These are phyloP conservation scores for Lophiostoma macrostomum DNA, from an alignment of 495 filamentous ascomycete species.

Conservation along the genomic window DNA sequence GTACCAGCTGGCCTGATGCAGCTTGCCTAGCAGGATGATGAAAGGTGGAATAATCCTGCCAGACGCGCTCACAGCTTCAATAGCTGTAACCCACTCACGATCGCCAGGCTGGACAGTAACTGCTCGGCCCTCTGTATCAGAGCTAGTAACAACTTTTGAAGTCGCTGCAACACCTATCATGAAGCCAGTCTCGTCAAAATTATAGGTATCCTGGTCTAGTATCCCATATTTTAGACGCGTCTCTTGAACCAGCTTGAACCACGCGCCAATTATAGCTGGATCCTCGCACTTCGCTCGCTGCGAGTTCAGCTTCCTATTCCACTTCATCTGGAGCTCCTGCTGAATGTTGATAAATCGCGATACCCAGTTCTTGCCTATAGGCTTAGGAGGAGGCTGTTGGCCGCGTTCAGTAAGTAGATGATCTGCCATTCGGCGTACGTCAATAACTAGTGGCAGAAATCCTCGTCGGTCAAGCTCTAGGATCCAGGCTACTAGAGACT, in stretches of 20 bases:
- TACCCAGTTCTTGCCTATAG: slow-evolving; percentile 12
- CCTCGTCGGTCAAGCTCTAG: slow-evolving; percentile 18
- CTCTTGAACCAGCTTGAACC: slow-evolving; percentile 18
- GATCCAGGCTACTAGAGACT: slow-evolving; percentile 8
- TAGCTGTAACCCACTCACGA: too few relatives aligned
- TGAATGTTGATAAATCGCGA: slow-evolving; percentile 15
- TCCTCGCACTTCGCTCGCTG: slow-evolving; percentile 11
- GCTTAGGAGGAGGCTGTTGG: slow-evolving; percentile 4
- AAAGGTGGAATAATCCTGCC: too few relatives aligned
- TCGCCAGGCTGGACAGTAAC: too few relatives aligned
- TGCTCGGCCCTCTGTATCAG: too few relatives aligned
- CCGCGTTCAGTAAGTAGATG: slow-evolving; percentile 1
- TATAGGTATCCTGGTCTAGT: too few relatives aligned
- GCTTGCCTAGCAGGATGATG: too few relatives aligned
- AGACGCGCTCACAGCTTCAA: too few relatives aligned
- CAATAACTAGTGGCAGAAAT: slow-evolving; percentile 14
- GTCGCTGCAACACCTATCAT: too few relatives aligned
- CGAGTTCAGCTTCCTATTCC: slow-evolving; percentile 12
- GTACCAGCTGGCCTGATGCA: too few relatives aligned
- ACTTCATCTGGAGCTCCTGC: slow-evolving; percentile 19
- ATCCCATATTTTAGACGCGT: too few relatives aligned
- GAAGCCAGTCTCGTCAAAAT: too few relatives aligned
- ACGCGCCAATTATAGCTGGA: slow-evolving; percentile 4
- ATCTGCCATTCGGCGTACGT: slow-evolving; percentile 14
- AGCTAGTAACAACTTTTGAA: too few relatives aligned